A percentile compares a stretch with the other conserved stretches of the same genome.
Conservation (phyloP, 192 early-diverging fungal species). For the Coemansia pectinata region DNA sequence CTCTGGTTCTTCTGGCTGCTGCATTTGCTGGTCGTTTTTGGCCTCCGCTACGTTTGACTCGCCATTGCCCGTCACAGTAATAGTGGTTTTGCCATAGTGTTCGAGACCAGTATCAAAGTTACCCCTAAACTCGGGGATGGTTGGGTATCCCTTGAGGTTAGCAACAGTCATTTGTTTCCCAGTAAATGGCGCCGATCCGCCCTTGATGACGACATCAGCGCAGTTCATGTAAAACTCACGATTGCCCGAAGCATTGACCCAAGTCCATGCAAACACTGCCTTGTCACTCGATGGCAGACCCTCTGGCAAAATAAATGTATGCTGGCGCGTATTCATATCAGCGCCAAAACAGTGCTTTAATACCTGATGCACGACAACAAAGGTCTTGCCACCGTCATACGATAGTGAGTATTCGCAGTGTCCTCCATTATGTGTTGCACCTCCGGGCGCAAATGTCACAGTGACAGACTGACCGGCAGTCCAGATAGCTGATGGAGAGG, state of each 20-base stretch:
- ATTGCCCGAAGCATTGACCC: conserved; percentile 63
- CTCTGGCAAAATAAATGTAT: conserved; percentile 49
- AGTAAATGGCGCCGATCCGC: conserved; percentile 18
- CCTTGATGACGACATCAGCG: conserved; percentile 55
- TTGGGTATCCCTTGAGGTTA: conserved; percentile 26
- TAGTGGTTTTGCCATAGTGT: conserved; percentile 5
- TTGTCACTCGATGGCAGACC: conserved; percentile 32
- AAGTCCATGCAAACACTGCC: conserved; percentile 60
- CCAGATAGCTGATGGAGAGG: conserved; percentile 24
- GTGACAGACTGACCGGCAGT: conserved; percentile 50
- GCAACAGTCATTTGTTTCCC: conserved; percentile 41
- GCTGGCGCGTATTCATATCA: neutral
- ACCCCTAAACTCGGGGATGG: conserved; percentile 28
- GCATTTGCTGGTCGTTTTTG: neutral
- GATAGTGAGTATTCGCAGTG: conserved; percentile 67
- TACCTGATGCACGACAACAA: conserved; percentile 58
- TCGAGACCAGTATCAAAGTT: conserved; percentile 16
- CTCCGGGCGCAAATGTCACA: conserved; percentile 33
- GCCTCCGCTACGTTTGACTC: neutral
- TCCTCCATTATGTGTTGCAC: conserved; percentile 54
- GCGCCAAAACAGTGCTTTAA: conserved; percentile 37
- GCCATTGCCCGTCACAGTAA: conserved; percentile 19
- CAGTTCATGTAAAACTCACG: conserved; percentile 66
- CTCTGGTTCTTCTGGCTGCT: neutral
- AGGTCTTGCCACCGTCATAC: conserved; percentile 58